Evolutionary conservation across 1,139 yeast species (phyloP), one percentile per base, ranked within the genome.

Genomic region (Arxiozyma slooffiae): DNA sequence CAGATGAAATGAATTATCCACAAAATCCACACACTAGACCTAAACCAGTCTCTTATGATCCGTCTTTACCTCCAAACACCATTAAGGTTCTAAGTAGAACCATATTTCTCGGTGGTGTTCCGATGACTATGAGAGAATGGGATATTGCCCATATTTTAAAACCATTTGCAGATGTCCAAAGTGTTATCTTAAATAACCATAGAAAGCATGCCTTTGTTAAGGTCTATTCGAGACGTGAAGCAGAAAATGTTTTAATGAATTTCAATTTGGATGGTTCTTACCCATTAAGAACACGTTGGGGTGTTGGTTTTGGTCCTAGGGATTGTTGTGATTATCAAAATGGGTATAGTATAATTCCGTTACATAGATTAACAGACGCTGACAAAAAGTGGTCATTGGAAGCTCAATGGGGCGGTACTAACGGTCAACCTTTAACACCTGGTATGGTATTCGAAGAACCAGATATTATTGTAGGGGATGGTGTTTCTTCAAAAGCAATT

Each of bases 341-440:
- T 53, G 98, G 98, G 55, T 76, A 84, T 44, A 85, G 96, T 51
- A 79, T 89, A 24, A 87, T 92, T 55, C 97, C 97, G 26, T 72
- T 92, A 48, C 79, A 78, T 56, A 79, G 96, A 61, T 76, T 92
- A 59, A 92, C 98, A 0, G 98, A 92, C 52, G 96, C 97, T 21
- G 98, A 92, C 68, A 81, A 76, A 62, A 75, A 82, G 54, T 92
- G 98, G 98, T 81, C 88, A 26, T 85, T 82, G 26, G 75, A 77
- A 55, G 97, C 97, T 7, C 92, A 88, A 69, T 89, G 95, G 89
- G 98, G 98, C 59, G 98, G 98, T 59, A 86, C 97, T 48, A 95
- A 94, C 48, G 97, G 96, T 21, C 79, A 77, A 62, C 90, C 92
- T n/a, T 70, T 92, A 55, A 80, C 73, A 56, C 76, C 87, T 52